A percentile compares a stretch with the other conserved stretches of the same genome.
phyloP scores from a whole-genome alignment of 371 early-diverging fungal genomes.

The Mortierella sp. region DNA sequence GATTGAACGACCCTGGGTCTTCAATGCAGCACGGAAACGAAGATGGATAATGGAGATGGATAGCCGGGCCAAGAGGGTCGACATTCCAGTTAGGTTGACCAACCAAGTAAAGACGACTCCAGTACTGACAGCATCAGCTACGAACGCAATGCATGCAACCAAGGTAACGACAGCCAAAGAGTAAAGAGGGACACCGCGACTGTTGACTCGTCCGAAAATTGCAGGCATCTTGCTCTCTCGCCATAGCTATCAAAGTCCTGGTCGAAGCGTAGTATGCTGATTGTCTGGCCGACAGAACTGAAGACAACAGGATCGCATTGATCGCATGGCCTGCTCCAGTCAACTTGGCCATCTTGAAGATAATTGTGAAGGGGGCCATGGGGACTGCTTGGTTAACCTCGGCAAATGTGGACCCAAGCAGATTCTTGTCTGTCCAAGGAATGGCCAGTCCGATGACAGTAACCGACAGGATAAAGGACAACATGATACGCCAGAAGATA shows the following conservation, averaged over 20 bases:
- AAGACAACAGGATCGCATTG: slow-evolving; percentile 80
- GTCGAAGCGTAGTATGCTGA: slow-evolving; percentile 80
- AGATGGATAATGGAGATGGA: slow-evolving; percentile 82
- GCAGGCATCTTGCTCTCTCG: slow-evolving; percentile 72
- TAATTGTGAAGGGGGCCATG: slow-evolving; percentile 78
- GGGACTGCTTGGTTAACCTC: slow-evolving; percentile 59
- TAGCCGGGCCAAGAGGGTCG: slow-evolving; percentile 86
- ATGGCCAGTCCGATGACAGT: slow-evolving; percentile 76
- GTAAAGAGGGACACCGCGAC: slow-evolving; percentile 75
- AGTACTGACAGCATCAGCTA: slow-evolving; percentile 67
- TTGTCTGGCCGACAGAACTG: slow-evolving; percentile 77
- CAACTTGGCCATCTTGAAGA: slow-evolving; percentile 78
- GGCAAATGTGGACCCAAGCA: slow-evolving; percentile 59
- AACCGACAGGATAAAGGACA: slow-evolving; percentile 79
- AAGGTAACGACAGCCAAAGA: slow-evolving; percentile 67
- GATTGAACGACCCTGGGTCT: slow-evolving; percentile 75
- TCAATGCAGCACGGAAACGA: slow-evolving; percentile 84
- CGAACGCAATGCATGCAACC: slow-evolving; percentile 73
- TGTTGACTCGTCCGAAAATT: slow-evolving; percentile 69
- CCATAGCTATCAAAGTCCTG: slow-evolving; percentile 74
- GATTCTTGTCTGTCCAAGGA: slow-evolving; percentile 71
- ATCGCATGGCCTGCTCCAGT: slow-evolving; percentile 76
- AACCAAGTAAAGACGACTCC: slow-evolving; percentile 83
- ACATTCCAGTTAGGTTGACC: slow-evolving; percentile 75
- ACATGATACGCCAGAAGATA: slow-evolving; percentile 77